Evolutionary conservation across 768 basidiomycete genomes (phyloP).

Genomic region (Russula vinacea): DNA sequence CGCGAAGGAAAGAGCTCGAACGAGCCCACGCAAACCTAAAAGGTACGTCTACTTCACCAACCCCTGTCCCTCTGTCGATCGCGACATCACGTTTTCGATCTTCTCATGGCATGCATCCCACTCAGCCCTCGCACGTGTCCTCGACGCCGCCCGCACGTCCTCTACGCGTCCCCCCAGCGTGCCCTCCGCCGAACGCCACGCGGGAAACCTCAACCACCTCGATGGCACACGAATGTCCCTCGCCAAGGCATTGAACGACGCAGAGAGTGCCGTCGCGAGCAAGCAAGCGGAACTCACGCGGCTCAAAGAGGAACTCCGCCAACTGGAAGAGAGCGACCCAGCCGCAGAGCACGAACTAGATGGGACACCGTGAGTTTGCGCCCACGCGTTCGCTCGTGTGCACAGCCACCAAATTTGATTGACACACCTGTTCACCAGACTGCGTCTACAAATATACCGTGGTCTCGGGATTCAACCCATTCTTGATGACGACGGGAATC

Average conservation of each 20-base stretch:
- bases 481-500: conserved; percentile 47
- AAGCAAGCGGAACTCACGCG: conserved; percentile 68
- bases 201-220: conserved; percentile 57
- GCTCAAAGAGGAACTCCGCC: conserved; percentile 60
- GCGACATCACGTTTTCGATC: neutral
- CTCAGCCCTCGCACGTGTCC: conserved; percentile 62
- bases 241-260: conserved; percentile 71
- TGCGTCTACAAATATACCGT: conserved; percentile 66
- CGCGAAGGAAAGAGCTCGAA: conserved; percentile 64
- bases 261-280: conserved; percentile 59
- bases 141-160: conserved; percentile 69
- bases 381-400: neutral
- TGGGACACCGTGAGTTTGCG: conserved; percentile 55
- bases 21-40: conserved; percentile 63
- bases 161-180: conserved; percentile 66
- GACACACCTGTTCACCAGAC: conserved; percentile 39
- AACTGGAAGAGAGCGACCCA: conserved; percentile 66
- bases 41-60: conserved; percentile 36
- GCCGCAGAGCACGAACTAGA: conserved; percentile 71
- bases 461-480: conserved; percentile 71
- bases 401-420: neutral
- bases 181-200: conserved; percentile 63
- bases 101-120: neutral
- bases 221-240: conserved; percentile 62
- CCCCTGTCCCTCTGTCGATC: neutral